Evolutionary conservation across 371 early-diverging fungal genomes (phyloP), one percentile per base, ranked within the genome.

Genomic region (Syncephalastrum sp.): DNA sequence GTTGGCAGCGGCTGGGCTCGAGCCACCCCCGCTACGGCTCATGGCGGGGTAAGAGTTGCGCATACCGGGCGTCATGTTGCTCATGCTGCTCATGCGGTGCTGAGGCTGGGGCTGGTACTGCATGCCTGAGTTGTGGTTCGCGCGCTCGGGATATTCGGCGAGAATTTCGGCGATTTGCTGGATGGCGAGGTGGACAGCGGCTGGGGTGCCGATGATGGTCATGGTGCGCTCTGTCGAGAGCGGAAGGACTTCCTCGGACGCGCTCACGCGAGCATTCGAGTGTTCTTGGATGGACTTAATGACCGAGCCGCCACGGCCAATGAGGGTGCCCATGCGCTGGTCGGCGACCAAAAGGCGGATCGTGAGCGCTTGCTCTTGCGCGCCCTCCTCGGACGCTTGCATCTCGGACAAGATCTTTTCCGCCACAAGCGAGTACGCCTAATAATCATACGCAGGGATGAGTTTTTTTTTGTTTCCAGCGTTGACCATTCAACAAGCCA

Each of bases 201-300:
- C 87, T 4, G 93, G 87, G 0, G 86, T 82, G 27, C 97, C 97
- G 21, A 84, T 85, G 57, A 96, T 86, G 21, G 93, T 91, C 25
- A 96, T 83, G 4, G 91, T 83, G 21, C 96, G 88, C 61, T 94
- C 94, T 25, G 84, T 89, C 16, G 83, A 84, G 58, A 83, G 76
- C 17, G 90, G 88, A 55, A 90, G 66, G 10, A 87, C 81, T 47
- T 88, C 89, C 68, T 90, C 88, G 12, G 91, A 88, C 4, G 94
- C 91, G 46, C 84, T 86, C 51, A 94, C 81, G 58, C 90, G 86
- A 53, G 93, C 88, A 10, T 93, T 91, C n/a, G 92, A 89, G 21
- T 78, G 72, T 47, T 91, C 87, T 59, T 96, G 89, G 54, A 97
- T 91, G 57, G 92, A 91, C 57, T 89, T 89, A 68, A 97, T 96